A percentile compares a stretch with the other conserved stretches of the same genome.
Evolutionary conservation across 768 basidiomycete genomes (phyloP).

Genomic region (Suillus fuscotomentosus): DNA sequence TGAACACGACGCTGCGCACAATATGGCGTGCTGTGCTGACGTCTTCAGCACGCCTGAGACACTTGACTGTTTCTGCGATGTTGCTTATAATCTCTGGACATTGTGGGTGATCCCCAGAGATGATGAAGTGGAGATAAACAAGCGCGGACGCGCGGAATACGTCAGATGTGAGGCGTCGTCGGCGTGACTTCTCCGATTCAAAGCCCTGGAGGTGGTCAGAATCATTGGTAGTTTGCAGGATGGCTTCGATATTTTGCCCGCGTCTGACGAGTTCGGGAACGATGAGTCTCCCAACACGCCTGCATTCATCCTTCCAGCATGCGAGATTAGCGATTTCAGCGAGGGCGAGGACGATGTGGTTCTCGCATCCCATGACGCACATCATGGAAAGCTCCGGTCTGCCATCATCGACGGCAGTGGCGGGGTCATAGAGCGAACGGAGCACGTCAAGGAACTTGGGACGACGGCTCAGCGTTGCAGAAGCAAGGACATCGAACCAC

Average conservation of each 20-base stretch:
- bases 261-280: conserved; percentile 55
- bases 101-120: conserved; percentile 69
- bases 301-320: conserved; percentile 58
- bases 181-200: conserved; percentile 23
- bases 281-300: conserved; percentile 46
- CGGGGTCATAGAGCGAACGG: conserved; percentile 49
- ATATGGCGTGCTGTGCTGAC: conserved; percentile 48
- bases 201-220: not conserved
- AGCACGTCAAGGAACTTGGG: conserved; percentile 56
- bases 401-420: conserved; percentile 20
- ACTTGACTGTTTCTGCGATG: conserved; percentile 52
- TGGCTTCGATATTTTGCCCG: conserved; percentile 50
- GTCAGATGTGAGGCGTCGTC: conserved; percentile 46
- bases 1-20: conserved; percentile 77
- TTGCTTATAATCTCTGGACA: conserved; percentile 59
- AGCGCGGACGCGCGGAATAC: conserved; percentile 77
- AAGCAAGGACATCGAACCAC: conserved; percentile 86
- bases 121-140: conserved; percentile 74
- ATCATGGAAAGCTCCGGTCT: conserved; percentile 66
- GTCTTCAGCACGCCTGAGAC: conserved; percentile 40
- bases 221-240: conserved; percentile 17
- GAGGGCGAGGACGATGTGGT: conserved; percentile 74
- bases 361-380: conserved; percentile 85
- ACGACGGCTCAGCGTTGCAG: conserved; percentile 55
- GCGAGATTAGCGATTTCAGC: conserved; percentile 70